Evolutionary conservation across 2,329 filamentous ascomycete genomes (phyloP), one percentile per base, ranked within the genome.

Genomic region (Pseudonectria foliicola): DNA sequence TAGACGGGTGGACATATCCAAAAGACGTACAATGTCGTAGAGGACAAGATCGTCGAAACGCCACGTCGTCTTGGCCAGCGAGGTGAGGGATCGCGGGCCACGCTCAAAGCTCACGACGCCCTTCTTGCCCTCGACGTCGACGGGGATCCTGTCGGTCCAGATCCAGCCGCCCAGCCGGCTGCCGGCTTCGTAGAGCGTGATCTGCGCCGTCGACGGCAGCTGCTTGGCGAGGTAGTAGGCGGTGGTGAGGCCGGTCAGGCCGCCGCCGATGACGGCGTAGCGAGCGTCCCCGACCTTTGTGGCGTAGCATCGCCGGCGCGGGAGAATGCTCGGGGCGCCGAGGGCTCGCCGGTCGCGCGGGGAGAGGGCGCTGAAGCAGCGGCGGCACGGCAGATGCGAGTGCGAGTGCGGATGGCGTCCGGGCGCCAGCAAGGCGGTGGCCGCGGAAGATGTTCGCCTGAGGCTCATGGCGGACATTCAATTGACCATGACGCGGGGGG

Each of bases 141-240:
- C 73, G 2, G 74, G 59, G 10, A 84, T 68, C 33, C 63, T 64
- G 45, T 80, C 72, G 2, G 83, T 87, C 43, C 78, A 66, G 27
- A 96, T 68, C 89, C 89, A 96, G 29, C 92, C 92, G 28, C 92
- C 92, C 1, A 90, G 58, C 13, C 77, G 70, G 14, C 73, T 56
- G 18, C 68, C 73, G 13, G 73, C 73, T 58, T 98, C 92, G 59
- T 87, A 95, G 8, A 98, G 55, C 0, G 85, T 92, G 51, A 98
- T 79, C 33, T 78, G 77, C 24, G 77, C 71, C 37, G 72, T 68
- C 30, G 59, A 39, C 4, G 80, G 77, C n/a, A 84, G 71, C 50
- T 80, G 68, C 46, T 76, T 75, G 10, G 79, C 70, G 29, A 95
- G 68, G 58, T 85, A 88, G 65, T 85, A 86, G 21, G 87, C 86